A percentile compares a stretch with the other conserved stretches of the same genome.
phyloP scores from a whole-genome alignment of 2,329 filamentous ascomycete species.

The Ascochyta lentis region DNA sequence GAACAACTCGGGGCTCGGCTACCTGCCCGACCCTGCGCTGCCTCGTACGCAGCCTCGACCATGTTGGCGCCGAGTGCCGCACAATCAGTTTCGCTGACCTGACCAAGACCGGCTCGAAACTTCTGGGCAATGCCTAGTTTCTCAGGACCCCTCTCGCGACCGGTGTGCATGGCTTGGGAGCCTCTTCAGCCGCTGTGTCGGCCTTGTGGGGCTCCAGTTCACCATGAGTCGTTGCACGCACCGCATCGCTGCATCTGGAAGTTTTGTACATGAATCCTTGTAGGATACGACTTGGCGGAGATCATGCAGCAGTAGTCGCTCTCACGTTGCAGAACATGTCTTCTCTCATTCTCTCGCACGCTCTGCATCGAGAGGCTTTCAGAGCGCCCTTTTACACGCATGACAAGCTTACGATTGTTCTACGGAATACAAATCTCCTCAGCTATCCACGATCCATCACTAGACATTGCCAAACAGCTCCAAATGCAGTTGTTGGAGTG shows the following conservation, averaged over 20 bases:
- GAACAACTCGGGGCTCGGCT: slow-evolving; percentile 14
- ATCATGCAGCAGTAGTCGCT: slow-evolving; percentile 18
- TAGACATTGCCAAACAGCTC: no score
- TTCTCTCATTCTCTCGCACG: no score
- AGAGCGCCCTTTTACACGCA: no score
- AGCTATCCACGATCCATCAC: no score
- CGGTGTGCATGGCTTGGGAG: slow-evolving; percentile 1
- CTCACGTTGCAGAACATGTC: no score
- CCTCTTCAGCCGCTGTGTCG: slow-evolving; percentile 18
- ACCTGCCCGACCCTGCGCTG: neutral
- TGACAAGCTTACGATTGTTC: no score
- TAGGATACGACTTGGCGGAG: slow-evolving; percentile 13
- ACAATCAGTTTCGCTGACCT: slow-evolving; percentile 12
- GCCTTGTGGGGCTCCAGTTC: slow-evolving; percentile 20
- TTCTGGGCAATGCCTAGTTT: slow-evolving; percentile 17
- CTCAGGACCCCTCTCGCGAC: slow-evolving; percentile 9
- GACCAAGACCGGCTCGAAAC: slow-evolving; percentile 16
- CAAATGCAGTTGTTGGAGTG: no score
- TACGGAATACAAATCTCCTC: no score
- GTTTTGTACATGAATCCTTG: slow-evolving; percentile 13
- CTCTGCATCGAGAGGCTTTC: no score
- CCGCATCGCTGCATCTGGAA: slow-evolving; percentile 20
- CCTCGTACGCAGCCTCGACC: neutral
- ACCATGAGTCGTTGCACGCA: slow-evolving; percentile 14
- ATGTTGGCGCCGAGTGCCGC: slow-evolving; percentile 7